Base-by-base conservation (phyloP, 768 basidiomycete species). In the Clavulina sp. region DNA sequence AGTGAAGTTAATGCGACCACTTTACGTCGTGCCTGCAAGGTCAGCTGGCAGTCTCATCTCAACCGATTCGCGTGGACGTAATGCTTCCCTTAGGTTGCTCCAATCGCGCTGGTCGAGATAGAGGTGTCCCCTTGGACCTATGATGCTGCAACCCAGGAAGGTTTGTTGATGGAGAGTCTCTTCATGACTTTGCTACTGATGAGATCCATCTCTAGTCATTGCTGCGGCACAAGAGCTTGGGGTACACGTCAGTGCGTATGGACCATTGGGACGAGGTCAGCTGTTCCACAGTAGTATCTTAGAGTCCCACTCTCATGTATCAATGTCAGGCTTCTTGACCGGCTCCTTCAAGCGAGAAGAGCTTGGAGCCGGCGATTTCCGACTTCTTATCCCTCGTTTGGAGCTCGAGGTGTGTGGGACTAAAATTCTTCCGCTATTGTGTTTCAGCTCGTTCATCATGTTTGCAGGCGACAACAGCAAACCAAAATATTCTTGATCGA, bases 1-100 rank as follows among this genome's bases (percentile, higher is more conserved):
- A 74, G 72, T 1, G 79, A 81, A 60, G 69, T 70, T 58, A 66
- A 64, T n/a, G 73, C 69, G 0, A 65, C 62, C 23, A 76, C 76
- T 0, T 64, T 83, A 5, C 58, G 64, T 5, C 58, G 58, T 36
- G 69, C 67, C 5, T 50, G 56, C 21, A 61, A 61, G 51, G 65
- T 68, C 28, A 59, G 60, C 55, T 34, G 6, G n/a, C 9, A 6
- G 13, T 21, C 23, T 19, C 34, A 2, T 23, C 36, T 32, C 24
- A 47, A 21, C 50, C n/a, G 30, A 44, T n/a, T 6, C n/a, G n/a
- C n/a, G n/a, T n/a, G n/a, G n/a, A n/a, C 29, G 5, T 4, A n/a
- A 7, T 46, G 9, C 13, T 7, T 23, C 13, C 19, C 5, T 40
- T 31, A 64, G 61, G 63, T 69, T 43, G 57, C 59, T 24, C 63